Conservation (phyloP, 78 protist genomes). For the Dictyostelium brefeldianum region DNA sequence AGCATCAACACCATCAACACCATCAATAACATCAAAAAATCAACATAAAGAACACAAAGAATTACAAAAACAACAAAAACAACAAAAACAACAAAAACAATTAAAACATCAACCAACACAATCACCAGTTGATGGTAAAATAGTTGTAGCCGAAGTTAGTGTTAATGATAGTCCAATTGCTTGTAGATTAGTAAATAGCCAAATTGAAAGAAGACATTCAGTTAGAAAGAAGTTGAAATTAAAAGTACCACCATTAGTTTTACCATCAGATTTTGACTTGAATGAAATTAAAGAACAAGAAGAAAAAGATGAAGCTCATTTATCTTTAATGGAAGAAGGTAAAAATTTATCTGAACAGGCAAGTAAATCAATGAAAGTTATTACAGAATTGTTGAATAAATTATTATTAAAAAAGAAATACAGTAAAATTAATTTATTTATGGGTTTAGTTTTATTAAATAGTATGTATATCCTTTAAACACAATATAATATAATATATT, state of each 20-base stretch:
- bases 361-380: constrained; percentile 47
- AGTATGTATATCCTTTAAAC: too few species aligned
- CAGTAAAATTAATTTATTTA: constrained; percentile 44
- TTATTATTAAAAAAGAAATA: constrained; percentile 33
- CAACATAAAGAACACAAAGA: too few species aligned
- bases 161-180: background rate
- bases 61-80: too few species aligned
- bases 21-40: too few species aligned
- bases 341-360: constrained; percentile 22
- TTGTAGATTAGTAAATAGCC: background rate
- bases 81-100: too few species aligned
- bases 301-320: background rate
- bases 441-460: constrained; percentile 62
- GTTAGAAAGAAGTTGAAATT: background rate
- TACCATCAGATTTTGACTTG: background rate
- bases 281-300: background rate
- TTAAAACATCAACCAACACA: too few species aligned
- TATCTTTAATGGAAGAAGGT: background rate
- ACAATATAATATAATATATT: too few species aligned
- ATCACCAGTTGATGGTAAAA: background rate
- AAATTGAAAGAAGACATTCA: background rate
- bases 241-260: background rate
- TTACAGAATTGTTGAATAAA: constrained; percentile 47
- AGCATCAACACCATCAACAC: background rate
- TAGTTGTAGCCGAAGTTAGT: background rate